phyloP scores from a whole-genome alignment of 192 early-diverging fungal genomes.

The Powellomyces hirtus region DNA sequence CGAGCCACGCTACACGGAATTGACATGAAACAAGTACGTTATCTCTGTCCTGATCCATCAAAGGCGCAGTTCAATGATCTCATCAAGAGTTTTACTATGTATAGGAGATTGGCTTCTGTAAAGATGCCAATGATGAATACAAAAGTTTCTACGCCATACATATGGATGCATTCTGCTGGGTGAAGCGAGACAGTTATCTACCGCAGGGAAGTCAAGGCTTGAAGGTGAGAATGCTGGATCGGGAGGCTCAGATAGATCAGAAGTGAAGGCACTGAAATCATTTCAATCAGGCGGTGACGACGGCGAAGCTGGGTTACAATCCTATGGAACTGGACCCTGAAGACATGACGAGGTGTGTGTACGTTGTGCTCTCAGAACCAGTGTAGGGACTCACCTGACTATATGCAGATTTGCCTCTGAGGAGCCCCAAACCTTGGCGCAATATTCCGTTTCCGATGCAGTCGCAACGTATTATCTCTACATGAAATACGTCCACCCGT shows the following conservation, averaged over 20 bases:
- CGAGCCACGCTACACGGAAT: conserved; percentile 78
- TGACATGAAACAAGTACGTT: conserved; percentile 71
- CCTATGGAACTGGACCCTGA: conserved; percentile 98
- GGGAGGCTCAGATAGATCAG: too few species aligned
- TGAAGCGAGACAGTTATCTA: conserved; percentile 96
- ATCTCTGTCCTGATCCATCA: too few species aligned
- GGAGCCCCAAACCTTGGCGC: conserved; percentile 88
- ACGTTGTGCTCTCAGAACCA: background rate
- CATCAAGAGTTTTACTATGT: too few species aligned
- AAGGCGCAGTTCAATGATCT: background rate
- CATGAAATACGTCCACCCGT: conserved; percentile 99
- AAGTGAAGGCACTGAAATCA: background rate
- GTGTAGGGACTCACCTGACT: background rate
- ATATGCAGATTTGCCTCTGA: conserved; percentile 75
- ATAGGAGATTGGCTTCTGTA: conserved; percentile 85
- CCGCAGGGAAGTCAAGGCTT: conserved; percentile 96
- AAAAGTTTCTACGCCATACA: conserved; percentile 82
- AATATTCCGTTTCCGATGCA: conserved; percentile 99
- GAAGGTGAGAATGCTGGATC: conserved; percentile 54
- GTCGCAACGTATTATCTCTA: conserved; percentile 99
- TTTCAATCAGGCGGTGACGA: conserved; percentile 78
- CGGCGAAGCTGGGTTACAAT: conserved; percentile 93
- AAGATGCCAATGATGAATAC: conserved; percentile 82
- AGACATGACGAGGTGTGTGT: conserved; percentile 82
- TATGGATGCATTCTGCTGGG: conserved; percentile 98